Evolutionary conservation across 1,284 basidiomycete species (phyloP).

Genomic region (Trichosporon sp.): DNA sequence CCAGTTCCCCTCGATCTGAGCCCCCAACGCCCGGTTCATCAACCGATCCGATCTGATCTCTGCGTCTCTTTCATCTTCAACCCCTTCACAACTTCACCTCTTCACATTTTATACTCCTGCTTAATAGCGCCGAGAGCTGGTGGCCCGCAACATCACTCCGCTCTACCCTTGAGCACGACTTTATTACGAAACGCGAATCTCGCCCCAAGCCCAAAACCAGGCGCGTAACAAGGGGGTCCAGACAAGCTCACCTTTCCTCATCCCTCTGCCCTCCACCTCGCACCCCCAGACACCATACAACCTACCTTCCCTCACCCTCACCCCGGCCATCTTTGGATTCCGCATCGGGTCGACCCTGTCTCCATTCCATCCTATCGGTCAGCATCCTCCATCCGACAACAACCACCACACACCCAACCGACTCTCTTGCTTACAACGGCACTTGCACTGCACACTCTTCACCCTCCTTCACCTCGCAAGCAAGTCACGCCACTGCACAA

Average conservation of each 20-base stretch:
- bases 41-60: background rate
- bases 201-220: background rate
- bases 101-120: too few relatives aligned
- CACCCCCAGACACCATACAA: background rate
- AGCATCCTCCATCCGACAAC: background rate
- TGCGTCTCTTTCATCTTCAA: background rate
- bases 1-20: background rate
- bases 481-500: too few relatives aligned
- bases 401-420: background rate
- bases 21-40: background rate
- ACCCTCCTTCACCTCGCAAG: too few relatives aligned
- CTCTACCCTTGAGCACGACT: background rate
- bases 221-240: background rate
- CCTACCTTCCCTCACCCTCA: background rate
- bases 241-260: too few relatives aligned
- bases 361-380: conserved; percentile 1
- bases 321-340: conserved; percentile 1
- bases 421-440: background rate
- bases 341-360: background rate
- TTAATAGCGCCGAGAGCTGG: too few relatives aligned
- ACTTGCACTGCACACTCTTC: background rate
- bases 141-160: too few relatives aligned
- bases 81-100: background rate
- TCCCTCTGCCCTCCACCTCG: too few relatives aligned
- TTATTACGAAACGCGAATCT: background rate